Evolutionary conservation across 495 filamentous ascomycete species (phyloP).

Genomic region (Talaromyces stipitatus): DNA sequence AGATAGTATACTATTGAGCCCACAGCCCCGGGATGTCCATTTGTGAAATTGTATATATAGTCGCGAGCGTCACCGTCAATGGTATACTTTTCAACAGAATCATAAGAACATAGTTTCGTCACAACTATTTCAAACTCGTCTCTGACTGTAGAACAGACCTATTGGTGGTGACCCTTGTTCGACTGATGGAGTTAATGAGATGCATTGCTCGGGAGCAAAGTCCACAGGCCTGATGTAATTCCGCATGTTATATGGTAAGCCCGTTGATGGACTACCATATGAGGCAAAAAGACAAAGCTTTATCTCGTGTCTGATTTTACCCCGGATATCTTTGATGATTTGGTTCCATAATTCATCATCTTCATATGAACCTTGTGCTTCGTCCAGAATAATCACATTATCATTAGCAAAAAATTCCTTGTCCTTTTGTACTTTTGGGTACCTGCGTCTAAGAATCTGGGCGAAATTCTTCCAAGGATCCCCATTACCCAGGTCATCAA

Average conservation of each 20-base stretch:
- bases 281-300: constrained; percentile 13
- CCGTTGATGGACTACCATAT: constrained; percentile 11
- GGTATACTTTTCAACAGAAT: neutral
- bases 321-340: constrained; percentile 10
- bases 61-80: constrained; percentile 9
- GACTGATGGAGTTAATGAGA: constrained; percentile 6
- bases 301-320: neutral
- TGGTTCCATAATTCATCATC: constrained; percentile 9
- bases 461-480: neutral
- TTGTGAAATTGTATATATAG: constrained; percentile 13
- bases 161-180: constrained; percentile 7
- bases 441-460: neutral
- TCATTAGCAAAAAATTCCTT: constrained; percentile 1
- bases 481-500: neutral
- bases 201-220: neutral
- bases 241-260: neutral
- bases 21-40: constrained; percentile 15
- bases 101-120: neutral
- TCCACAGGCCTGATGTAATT: neutral
- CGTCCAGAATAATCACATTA: constrained; percentile 12
- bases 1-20: constrained; percentile 1
- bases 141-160: constrained; percentile 12
- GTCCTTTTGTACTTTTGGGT: neutral
- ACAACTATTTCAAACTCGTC: constrained; percentile 13
- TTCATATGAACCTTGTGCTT: constrained; percentile 12